phyloP scores from a whole-genome alignment of 495 filamentous ascomycete species.

The Tricharina praecox region DNA sequence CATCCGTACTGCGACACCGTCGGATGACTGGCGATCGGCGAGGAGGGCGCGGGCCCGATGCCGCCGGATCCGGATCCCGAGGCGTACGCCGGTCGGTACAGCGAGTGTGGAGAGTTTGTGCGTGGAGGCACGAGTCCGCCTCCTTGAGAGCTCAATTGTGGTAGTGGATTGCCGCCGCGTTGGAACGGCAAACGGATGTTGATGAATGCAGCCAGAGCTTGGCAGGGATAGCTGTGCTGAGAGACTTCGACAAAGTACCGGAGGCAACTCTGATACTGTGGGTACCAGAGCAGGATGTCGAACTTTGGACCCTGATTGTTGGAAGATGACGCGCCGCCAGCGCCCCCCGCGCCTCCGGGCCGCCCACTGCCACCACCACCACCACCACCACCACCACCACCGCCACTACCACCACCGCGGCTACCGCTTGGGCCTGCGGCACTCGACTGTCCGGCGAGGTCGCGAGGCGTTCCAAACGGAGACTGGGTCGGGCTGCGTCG shows the following conservation, averaged over 20 bases:
- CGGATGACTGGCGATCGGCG: constrained; percentile 11
- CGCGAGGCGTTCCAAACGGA: neutral
- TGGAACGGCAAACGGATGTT: constrained; percentile 70
- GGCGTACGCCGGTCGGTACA: neutral
- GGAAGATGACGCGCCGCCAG: too few species aligned
- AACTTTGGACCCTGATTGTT: constrained; percentile 30
- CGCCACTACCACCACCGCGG: too few species aligned
- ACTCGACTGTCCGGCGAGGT: neutral
- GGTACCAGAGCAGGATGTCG: constrained; percentile 89
- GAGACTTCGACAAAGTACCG: constrained; percentile 86
- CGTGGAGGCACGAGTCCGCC: constrained; percentile 23
- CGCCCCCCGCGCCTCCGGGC: too few species aligned
- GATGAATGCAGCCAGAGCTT: constrained; percentile 78
- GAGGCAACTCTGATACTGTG: constrained; percentile 78
- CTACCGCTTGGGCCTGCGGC: too few species aligned
- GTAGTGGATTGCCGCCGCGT: constrained; percentile 27
- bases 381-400: too few species aligned
- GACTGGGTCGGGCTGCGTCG: constrained; percentile 2
- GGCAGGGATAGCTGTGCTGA: constrained; percentile 65
- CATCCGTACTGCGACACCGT: constrained; percentile 28
- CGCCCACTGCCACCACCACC: too few species aligned
- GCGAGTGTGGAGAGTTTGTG: constrained; percentile 13
- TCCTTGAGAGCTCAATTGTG: constrained; percentile 23
- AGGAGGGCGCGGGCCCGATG: constrained; percentile 18
- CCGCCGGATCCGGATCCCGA: constrained; percentile 11